These are phyloP conservation scores for Fusarium chaquense DNA, from an alignment of 2,329 filamentous ascomycete species.

Conservation along the genomic window DNA sequence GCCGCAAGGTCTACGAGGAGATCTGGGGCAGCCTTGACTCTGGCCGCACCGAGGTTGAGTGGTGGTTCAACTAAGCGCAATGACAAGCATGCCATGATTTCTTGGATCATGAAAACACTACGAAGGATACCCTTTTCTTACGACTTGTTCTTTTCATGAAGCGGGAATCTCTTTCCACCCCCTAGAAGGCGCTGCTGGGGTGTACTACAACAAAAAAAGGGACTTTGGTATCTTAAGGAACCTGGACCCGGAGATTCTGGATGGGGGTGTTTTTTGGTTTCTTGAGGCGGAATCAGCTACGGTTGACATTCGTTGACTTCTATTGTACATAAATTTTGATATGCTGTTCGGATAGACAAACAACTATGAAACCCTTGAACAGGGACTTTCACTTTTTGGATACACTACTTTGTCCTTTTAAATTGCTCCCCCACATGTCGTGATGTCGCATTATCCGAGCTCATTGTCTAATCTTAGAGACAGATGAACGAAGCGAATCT, in stretches of 20 bases:
- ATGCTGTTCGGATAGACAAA: slow-evolving; percentile 37
- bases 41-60: slow-evolving; percentile 58
- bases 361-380: slow-evolving; percentile 16
- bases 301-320: slow-evolving; percentile 40
- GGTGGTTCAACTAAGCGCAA: slow-evolving; percentile 60
- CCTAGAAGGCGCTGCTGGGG: slow-evolving; percentile 34
- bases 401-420: slow-evolving; percentile 1
- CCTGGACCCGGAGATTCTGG: slow-evolving; percentile 34
- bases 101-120: slow-evolving; percentile 22
- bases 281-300: slow-evolving; percentile 36
- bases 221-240: slow-evolving; percentile 3
- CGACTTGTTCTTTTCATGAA: slow-evolving; percentile 44
- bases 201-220: slow-evolving; percentile 28
- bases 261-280: slow-evolving; percentile 46
- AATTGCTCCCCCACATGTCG: not conserved
- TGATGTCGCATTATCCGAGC: slow-evolving; percentile 26
- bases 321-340: slow-evolving; percentile 42
- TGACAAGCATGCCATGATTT: slow-evolving; percentile 16
- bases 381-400: slow-evolving; percentile 16
- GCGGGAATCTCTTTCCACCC: slow-evolving; percentile 38
- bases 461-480: slow-evolving; percentile 16
- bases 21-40: slow-evolving; percentile 61
- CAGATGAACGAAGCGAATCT: slow-evolving; percentile 20
- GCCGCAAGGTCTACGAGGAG: slow-evolving; percentile 65
- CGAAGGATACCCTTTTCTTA: slow-evolving; percentile 36